Percentiles rank a stretch among this genome's conserved stretches.
These are phyloP conservation scores for Lipomyces orientalis DNA, from an alignment of 805 yeast genomes.

Conservation along the genomic window DNA sequence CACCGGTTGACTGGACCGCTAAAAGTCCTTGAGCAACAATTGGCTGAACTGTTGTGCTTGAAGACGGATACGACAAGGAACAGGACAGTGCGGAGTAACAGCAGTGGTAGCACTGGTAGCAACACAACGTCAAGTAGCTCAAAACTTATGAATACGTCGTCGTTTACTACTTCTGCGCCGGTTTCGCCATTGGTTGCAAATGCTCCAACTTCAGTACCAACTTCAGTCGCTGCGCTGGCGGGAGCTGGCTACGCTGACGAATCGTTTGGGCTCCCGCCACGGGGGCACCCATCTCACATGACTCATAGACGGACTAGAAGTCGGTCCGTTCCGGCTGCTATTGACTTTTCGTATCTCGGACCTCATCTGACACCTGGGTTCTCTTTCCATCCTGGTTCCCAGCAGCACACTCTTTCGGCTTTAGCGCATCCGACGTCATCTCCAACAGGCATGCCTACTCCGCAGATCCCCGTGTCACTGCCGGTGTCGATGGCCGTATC, in stretches of 20 bases:
- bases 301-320: constrained; percentile 34
- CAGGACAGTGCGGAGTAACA: constrained; percentile 23
- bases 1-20: constrained; percentile 31
- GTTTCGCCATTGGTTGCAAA: constrained; percentile 29
- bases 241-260: background rate
- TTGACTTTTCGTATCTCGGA: constrained; percentile 29
- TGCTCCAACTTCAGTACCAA: constrained; percentile 3
- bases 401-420: background rate
- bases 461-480: background rate
- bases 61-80: constrained; percentile 16
- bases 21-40: constrained; percentile 29
- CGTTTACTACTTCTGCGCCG: constrained; percentile 28
- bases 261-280: background rate
- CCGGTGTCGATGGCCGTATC: background rate
- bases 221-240: constrained; percentile 6
- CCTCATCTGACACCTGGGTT: constrained; percentile 11
- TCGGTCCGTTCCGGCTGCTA: constrained; percentile 33
- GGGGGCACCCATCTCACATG: constrained; percentile 1
- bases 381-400: background rate
- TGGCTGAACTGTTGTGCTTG: constrained; percentile 23
- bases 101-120: constrained; percentile 17
- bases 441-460: background rate
- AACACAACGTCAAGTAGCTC: constrained; percentile 23
- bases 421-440: constrained; percentile 1
- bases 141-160: constrained; percentile 9